Conservation (phyloP, 805 yeast genomes). For the Wickerhamomyces xylosicus region DNA sequence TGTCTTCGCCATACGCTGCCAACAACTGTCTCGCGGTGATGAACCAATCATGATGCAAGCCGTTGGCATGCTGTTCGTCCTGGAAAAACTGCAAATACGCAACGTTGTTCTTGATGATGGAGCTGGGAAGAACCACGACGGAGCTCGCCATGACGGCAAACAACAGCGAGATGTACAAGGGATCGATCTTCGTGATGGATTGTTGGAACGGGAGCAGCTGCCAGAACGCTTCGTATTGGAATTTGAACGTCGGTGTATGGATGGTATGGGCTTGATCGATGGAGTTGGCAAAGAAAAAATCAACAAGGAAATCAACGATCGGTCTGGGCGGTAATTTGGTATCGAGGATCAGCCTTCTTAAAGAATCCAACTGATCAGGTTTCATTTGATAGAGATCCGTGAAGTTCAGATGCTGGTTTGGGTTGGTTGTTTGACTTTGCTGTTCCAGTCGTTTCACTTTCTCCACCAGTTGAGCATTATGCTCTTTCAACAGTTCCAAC, state of each 20-base stretch:
- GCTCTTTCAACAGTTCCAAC: background rate
- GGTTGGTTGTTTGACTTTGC: background rate
- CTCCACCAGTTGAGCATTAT: background rate
- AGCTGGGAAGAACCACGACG: conserved; percentile 5
- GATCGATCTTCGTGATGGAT: conserved; percentile 5
- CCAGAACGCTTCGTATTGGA: conserved; percentile 10
- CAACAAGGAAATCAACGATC: conserved; percentile 7
- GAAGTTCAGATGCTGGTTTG: background rate
- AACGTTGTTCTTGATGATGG: conserved; percentile 5
- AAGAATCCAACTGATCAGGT: background rate
- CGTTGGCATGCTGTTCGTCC: conserved; percentile 1
- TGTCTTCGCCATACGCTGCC: conserved; percentile 3
- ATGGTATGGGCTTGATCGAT: conserved; percentile 4
- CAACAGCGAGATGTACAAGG: conserved; percentile 6
- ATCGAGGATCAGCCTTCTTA: background rate
- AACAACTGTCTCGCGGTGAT: conserved; percentile 11
- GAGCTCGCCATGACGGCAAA: conserved; percentile 7
- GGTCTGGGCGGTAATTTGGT: conserved; percentile 8
- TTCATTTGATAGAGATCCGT: background rate
- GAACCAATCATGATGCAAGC: conserved; percentile 7
- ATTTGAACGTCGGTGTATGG: conserved; percentile 6
- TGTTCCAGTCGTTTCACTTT: background rate
- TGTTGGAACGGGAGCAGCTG: background rate
- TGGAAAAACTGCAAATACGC: conserved; percentile 2
- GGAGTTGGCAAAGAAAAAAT: conserved; percentile 8